Evolutionary conservation across 2,329 filamentous ascomycete species (phyloP), one percentile per base, ranked within the genome.

Genomic region (Daldinia eschscholtzii): DNA sequence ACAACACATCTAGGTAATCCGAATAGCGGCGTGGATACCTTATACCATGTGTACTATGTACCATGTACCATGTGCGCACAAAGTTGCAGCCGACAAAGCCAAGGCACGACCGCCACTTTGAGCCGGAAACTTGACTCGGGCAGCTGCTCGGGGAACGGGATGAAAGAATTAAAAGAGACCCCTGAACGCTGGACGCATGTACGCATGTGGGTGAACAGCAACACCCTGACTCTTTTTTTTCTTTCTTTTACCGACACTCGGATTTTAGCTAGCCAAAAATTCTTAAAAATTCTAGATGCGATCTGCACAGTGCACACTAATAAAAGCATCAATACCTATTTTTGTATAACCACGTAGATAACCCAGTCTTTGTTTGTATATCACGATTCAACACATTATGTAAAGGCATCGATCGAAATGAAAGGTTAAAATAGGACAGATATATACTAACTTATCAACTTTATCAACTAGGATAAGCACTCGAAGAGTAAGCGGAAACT

Each of bases 51-150:
- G 42, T 46, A 39, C 12, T 23, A 4, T 26, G 18, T 46, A 26
- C 39, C 20, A n/a, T 12, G 46, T 52, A 52, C 46, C 26, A 28
- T 33, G 46, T 52, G 46, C n/a, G 41, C 26, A 12, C 46, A 52
- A 57, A 64, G 59, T 64, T 64, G 61, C 62, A 69, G 64, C 64
- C 68, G 66, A 70, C 56, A 2, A 35, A 65, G 41, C 58, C 67
- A 65, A 68, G 61, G 60, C 55, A 63, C 41, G 62, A 63, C 44
- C 69, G 60, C 62, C 55, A 46, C 28, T 67, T 67, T 67, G 57
- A 73, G 72, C 71, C 71, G 71, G 70, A 66, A 74, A 70, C 65
- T 72, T 71, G 72, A 74, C 71, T 73, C 66, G 71, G 72, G 72
- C 65, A 23, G 69, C 63, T 61, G 67, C 71, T 73, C 66, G 71